Conservation (phyloP, 1,284 basidiomycete species). For the Apiotrichum laibachii region DNA sequence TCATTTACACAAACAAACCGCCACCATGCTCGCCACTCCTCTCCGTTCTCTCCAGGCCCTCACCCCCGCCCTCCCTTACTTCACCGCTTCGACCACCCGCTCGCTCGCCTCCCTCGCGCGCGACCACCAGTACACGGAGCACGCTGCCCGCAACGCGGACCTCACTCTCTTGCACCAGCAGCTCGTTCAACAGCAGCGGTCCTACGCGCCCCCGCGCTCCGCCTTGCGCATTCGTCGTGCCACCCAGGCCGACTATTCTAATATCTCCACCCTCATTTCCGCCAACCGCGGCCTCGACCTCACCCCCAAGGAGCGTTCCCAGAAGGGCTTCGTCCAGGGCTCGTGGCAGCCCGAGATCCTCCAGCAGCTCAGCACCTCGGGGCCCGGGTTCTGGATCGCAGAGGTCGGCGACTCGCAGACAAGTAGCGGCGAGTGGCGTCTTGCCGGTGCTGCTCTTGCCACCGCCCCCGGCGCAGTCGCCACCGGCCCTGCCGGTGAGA, state of each 20-base stretch:
- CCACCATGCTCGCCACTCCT: too few relatives aligned
- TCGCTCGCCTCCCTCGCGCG: neutral
- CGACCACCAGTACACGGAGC: neutral
- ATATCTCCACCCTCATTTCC: neutral
- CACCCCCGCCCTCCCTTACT: neutral
- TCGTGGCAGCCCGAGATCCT: neutral
- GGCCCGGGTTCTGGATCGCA: conserved; percentile 1
- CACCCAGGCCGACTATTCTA: neutral
- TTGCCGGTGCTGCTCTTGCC: neutral
- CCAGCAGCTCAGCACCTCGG: neutral
- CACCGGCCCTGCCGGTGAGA: neutral
- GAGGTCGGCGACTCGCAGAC: neutral
- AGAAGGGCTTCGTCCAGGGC: conserved; percentile 2
- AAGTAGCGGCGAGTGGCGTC: neutral
- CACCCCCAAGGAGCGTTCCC: neutral
- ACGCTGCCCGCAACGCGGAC: too few relatives aligned
- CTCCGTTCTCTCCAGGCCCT: too few relatives aligned
- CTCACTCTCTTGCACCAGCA: too few relatives aligned
- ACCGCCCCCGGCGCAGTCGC: conserved; percentile 1
- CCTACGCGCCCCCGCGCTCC: neutral
- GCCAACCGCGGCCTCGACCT: conserved; percentile 4
- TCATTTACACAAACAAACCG: too few relatives aligned
- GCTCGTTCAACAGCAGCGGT: neutral
- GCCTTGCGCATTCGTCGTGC: conserved; percentile 1
- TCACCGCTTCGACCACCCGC: neutral